Conservation (phyloP, 2,329 filamentous ascomycete genomes). For the Dactylellina cionopaga region DNA sequence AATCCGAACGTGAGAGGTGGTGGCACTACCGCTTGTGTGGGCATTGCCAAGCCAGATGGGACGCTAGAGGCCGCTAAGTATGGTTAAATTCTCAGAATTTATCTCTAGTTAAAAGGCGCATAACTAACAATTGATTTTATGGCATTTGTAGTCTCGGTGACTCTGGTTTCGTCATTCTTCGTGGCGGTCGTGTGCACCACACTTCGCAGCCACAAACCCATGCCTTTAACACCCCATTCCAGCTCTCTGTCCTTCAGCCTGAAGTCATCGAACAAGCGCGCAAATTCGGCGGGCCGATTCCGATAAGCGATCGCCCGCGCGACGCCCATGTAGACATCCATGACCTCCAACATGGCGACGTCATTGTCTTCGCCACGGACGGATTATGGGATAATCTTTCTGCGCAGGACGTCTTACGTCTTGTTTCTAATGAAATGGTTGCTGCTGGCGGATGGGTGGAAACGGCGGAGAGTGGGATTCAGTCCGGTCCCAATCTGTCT, state of each 20-base stretch:
- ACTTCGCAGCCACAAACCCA: constrained; percentile 90
- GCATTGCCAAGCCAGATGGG: constrained; percentile 76
- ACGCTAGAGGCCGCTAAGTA: constrained; percentile 85
- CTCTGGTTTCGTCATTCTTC: constrained; percentile 88
- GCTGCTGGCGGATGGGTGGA: constrained; percentile 77
- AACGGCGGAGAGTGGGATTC: constrained; percentile 68
- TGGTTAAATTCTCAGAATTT: constrained; percentile 46
- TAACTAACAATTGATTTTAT: constrained; percentile 41
- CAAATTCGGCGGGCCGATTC: constrained; percentile 78
- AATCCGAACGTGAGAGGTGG: constrained; percentile 80
- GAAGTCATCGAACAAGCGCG: constrained; percentile 80
- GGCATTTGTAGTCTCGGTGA: constrained; percentile 74
- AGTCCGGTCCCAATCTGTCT: constrained; percentile 70
- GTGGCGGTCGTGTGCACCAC: constrained; percentile 83
- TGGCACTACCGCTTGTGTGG: constrained; percentile 92
- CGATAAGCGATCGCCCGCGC: constrained; percentile 82
- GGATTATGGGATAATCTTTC: constrained; percentile 96
- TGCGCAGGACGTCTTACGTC: constrained; percentile 84
- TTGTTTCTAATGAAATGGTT: constrained; percentile 81
- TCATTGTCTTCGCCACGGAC: constrained; percentile 92
- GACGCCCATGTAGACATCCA: constrained; percentile 84
- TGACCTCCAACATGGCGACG: constrained; percentile 84
- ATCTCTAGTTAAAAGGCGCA: constrained; percentile 1
- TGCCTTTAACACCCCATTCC: constrained; percentile 96
- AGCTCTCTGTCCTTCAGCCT: constrained; percentile 86